Evolutionary conservation across 495 filamentous ascomycete species (phyloP), one percentile per base, ranked within the genome.

Genomic region (Penicillium herquei): DNA sequence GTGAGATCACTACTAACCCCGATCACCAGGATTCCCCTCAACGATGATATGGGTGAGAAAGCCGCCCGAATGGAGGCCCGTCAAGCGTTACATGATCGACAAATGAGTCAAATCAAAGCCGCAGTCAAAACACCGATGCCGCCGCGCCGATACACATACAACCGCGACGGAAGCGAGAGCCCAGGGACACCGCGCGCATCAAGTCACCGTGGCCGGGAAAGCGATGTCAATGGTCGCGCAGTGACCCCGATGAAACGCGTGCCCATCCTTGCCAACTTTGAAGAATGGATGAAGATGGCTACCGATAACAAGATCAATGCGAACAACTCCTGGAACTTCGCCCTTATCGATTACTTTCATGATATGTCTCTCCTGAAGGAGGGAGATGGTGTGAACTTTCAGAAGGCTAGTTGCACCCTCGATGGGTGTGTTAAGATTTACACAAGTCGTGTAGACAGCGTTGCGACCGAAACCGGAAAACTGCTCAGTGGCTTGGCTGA

Each of bases 261-360:
- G 33, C 95, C 94, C 0, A 88, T 99, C 52, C 69, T 98, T 49
- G 95, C 95, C 49, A 98, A 98, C 72, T 99, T 98, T 64, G 94
- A 99, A 71, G 95, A 99, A 67, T 98, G 94, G 94, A 98, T 99
- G 95, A 99, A 98, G 82, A 92, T 98, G 90, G 95, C 95, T 9
- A 98, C 93, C 18, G 94, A 99, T 77, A 99, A 99, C 78, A 99
- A 99, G 80, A 99, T 99, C 75, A 99, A 98, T 67, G 95, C 94
- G 40, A 85, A 89, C 21, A 99, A 99, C 70, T 97, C 94, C 14
- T 99, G 94, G 94, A 97, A 98, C 65, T 97, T 99, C 71, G 94
- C 94, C 2, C 82, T 99, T 7, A 99, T 99, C 67, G 94, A 99
- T 70, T 99, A 99, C 70, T 99, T 99, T 66, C 92, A 99, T 64